A percentile compares a stretch with the other conserved stretches of the same genome.
Evolutionary conservation across 73 alveolate genomes (phyloP).

Genomic region (Uronychia binucleata): DNA sequence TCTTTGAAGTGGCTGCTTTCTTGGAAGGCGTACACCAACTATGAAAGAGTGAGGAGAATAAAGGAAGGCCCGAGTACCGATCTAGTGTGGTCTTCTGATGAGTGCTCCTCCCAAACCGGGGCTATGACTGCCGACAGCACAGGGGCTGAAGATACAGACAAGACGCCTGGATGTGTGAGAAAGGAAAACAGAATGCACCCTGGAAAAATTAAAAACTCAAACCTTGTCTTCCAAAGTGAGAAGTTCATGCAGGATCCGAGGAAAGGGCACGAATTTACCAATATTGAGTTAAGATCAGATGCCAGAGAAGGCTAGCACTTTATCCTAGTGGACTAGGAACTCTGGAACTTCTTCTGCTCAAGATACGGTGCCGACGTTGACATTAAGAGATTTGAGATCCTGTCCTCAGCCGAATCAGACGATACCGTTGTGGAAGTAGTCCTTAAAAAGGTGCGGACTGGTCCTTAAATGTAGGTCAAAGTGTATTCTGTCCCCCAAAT

Average conservation of each 20-base stretch:
- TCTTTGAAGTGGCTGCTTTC: not conserved
- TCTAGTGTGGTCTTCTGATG: not conserved
- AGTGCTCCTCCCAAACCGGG: not conserved
- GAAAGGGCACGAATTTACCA: not conserved
- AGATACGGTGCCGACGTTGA: slow-evolving; percentile 12
- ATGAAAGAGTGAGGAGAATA: not conserved
- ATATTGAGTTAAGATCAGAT: not conserved
- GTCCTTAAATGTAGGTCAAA: not conserved
- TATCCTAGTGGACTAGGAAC: slow-evolving; percentile 5
- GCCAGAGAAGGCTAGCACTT: slow-evolving; percentile 26
- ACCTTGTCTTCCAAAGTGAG: not conserved
- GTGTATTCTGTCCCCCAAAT: not conserved
- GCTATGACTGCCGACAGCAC: not conserved
- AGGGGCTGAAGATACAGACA: not conserved
- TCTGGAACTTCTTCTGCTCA: slow-evolving; percentile 20
- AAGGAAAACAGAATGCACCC: not conserved
- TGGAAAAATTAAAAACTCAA: not conserved
- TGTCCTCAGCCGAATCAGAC: not conserved
- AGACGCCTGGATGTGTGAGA: not conserved
- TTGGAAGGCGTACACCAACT: not conserved
- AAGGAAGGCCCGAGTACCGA: not conserved
- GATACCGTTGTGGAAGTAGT: not conserved
- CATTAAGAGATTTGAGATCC: not conserved
- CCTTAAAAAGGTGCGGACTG: not conserved
- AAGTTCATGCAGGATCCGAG: not conserved